Conservation (phyloP, 139 green algal species). For the Picochlorum sp. region DNA sequence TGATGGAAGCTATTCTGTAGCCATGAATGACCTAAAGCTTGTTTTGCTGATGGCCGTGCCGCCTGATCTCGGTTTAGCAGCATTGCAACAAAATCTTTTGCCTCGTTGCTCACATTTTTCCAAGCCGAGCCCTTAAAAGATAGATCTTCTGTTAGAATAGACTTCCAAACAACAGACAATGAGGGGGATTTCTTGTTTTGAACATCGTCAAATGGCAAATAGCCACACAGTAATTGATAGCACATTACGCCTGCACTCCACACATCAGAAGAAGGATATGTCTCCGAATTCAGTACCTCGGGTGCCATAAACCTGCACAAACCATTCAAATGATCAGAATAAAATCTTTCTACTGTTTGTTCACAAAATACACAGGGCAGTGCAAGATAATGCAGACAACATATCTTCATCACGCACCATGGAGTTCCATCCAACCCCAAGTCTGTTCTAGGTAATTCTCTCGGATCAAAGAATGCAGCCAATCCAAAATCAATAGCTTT, state of each 20-base stretch:
- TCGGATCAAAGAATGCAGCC: conserved; percentile 68
- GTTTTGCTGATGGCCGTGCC: conserved; percentile 49
- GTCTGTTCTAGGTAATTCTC: conserved; percentile 62
- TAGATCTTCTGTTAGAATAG: conserved; percentile 21
- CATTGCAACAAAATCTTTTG: conserved; percentile 69
- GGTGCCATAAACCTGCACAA: conserved; percentile 56
- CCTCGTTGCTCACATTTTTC: conserved; percentile 54
- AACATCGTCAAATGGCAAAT: conserved; percentile 81
- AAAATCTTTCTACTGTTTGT: not conserved
- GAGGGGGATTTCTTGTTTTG: conserved; percentile 49
- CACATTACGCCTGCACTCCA: conserved; percentile 85
- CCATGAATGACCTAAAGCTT: conserved; percentile 75
- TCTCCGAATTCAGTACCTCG: conserved; percentile 61
- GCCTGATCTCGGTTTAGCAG: conserved; percentile 73
- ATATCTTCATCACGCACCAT: conserved; percentile 28
- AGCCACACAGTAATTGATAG: conserved; percentile 70
- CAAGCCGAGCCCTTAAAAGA: conserved; percentile 31
- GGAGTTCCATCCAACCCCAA: conserved; percentile 83
- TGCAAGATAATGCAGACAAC: not conserved
- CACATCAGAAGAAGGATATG: conserved; percentile 65
- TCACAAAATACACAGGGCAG: not conserved
- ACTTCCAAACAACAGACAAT: conserved; percentile 60
- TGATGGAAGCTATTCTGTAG: conserved; percentile 39
- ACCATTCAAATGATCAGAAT: not conserved
- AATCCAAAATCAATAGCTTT: conserved; percentile 94